Evolutionary conservation across 495 filamentous ascomycete genomes (phyloP).

Genomic region (Penicillium robsamsonii): DNA sequence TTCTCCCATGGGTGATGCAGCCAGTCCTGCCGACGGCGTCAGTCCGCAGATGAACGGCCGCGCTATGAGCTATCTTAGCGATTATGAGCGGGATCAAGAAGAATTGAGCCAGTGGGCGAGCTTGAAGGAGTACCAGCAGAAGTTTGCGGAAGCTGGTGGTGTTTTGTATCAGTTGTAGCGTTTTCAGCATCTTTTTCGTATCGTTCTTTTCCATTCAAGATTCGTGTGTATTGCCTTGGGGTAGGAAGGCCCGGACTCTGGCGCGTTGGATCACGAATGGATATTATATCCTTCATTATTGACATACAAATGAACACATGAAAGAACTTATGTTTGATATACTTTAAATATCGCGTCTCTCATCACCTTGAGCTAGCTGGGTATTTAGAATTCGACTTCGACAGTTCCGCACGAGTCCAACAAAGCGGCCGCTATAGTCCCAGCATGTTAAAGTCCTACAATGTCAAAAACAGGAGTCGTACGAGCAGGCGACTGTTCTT

Average conservation of each 20-base stretch:
- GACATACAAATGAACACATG: background rate
- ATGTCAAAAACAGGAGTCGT: no score
- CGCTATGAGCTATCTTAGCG: conserved; percentile 44
- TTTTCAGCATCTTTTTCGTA: background rate
- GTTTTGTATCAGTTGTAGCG: conserved; percentile 37
- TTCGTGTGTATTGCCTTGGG: background rate
- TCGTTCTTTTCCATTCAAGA: background rate
- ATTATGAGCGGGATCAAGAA: conserved; percentile 64
- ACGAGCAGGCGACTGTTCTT: background rate
- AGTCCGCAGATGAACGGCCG: conserved; percentile 33
- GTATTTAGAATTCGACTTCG: background rate
- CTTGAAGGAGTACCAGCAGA: conserved; percentile 68
- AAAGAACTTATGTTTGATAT: background rate
- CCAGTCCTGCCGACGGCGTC: conserved; percentile 10
- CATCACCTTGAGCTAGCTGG: background rate
- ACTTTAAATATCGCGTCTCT: background rate
- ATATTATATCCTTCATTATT: background rate
- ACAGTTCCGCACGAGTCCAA: background rate
- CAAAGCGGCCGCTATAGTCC: background rate
- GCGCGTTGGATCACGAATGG: background rate
- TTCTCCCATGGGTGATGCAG: conserved; percentile 16
- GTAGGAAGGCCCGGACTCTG: background rate
- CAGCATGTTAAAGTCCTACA: background rate
- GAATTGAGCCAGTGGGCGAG: conserved; percentile 72
- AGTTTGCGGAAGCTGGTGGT: conserved; percentile 65